Percentiles rank a stretch among this genome's conserved stretches.
Evolutionary conservation across 2,329 filamentous ascomycete genomes (phyloP).

Genomic region (Arachnomyces sp.): DNA sequence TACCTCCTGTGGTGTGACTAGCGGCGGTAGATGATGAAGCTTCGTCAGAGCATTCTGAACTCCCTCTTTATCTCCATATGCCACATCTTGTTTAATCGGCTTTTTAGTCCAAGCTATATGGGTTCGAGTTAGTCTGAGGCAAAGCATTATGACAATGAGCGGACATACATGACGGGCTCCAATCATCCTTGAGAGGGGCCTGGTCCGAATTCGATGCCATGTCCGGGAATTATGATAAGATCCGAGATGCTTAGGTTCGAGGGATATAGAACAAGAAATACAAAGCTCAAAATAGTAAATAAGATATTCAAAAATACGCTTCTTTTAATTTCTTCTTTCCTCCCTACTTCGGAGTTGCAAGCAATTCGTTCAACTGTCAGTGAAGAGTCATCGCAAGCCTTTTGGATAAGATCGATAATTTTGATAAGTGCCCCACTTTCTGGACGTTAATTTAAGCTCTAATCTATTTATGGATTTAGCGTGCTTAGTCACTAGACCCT

Average conservation of each 20-base stretch:
- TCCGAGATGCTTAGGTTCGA: too few relatives aligned
- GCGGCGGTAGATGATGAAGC: constrained; percentile 38
- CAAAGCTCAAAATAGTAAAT: too few relatives aligned
- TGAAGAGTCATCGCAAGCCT: neutral
- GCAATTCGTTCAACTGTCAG: too few relatives aligned
- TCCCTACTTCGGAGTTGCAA: too few relatives aligned
- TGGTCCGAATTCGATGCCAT: too few relatives aligned
- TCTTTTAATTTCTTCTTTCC: too few relatives aligned
- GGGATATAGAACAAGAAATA: too few relatives aligned
- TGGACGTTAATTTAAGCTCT: neutral
- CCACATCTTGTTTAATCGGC: constrained; percentile 40
- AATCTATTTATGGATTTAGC: too few relatives aligned
- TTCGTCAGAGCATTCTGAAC: constrained; percentile 35
- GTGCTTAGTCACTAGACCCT: neutral
- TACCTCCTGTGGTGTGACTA: constrained; percentile 42
- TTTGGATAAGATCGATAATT: neutral
- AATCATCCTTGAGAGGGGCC: constrained; percentile 12
- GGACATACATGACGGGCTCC: constrained; percentile 23
- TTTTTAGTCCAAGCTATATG: constrained; percentile 36
- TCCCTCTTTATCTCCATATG: constrained; percentile 36
- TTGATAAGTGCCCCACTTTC: neutral
- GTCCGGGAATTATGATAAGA: too few relatives aligned
- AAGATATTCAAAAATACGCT: too few relatives aligned
- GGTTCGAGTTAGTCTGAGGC: neutral
- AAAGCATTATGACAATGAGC: neutral